phyloP scores from a whole-genome alignment of 441 rosid species.

The Rhodomyrtus psidioides region DNA sequence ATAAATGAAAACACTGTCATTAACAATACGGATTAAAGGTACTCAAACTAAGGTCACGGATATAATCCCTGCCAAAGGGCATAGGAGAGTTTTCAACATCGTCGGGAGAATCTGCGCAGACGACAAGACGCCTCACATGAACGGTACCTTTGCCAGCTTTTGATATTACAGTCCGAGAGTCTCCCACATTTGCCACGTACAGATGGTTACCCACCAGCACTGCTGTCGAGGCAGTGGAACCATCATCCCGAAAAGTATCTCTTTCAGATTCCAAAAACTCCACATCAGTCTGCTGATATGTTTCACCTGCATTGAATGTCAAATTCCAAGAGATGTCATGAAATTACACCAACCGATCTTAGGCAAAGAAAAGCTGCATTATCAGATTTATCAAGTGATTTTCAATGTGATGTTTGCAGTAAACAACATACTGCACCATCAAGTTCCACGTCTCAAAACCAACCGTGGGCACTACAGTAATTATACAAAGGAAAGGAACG shows the following conservation, averaged over 20 bases:
- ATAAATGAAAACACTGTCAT: background rate
- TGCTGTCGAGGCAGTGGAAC: constrained; percentile 98
- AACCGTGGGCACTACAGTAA: background rate
- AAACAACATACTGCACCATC: background rate
- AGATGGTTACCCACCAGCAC: constrained; percentile 85
- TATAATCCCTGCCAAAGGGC: background rate
- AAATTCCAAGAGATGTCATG: background rate
- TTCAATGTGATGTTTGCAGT: background rate
- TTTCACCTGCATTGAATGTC: constrained; percentile 52
- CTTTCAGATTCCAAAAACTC: constrained; percentile 84
- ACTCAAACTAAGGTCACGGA: background rate
- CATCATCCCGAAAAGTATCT: constrained; percentile 88
- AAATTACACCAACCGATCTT: background rate
- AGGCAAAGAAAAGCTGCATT: background rate
- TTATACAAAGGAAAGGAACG: constrained; percentile 3
- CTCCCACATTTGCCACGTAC: constrained; percentile 98
- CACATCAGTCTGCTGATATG: constrained; percentile 78
- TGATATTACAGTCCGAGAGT: constrained; percentile 86
- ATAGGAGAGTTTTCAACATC: background rate
- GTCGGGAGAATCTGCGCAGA: background rate
- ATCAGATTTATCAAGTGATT: background rate
- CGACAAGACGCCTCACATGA: background rate
- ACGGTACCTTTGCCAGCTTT: constrained; percentile 81
- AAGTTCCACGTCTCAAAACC: background rate
- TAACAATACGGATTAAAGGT: background rate